A percentile compares a stretch with the other conserved stretches of the same genome.
Evolutionary conservation across 176 grass and related monocot species (phyloP).

Genomic region (Carex myosuroides): DNA sequence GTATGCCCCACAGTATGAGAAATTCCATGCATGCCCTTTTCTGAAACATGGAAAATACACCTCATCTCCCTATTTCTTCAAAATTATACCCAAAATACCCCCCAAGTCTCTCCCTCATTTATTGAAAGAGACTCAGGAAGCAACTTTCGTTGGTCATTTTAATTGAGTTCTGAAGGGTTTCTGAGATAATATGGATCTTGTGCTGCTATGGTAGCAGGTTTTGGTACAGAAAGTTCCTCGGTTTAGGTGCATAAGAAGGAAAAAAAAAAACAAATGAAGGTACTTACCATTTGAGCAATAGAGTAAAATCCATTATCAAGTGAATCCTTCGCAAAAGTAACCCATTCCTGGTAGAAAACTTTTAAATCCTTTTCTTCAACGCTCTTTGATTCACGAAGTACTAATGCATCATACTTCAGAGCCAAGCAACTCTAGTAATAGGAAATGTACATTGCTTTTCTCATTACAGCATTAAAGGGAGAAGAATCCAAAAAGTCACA

Average conservation of each 20-base stretch:
- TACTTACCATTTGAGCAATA: slow-evolving; percentile 54
- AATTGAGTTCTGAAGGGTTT: not conserved
- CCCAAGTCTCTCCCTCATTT: not conserved
- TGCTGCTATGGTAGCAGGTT: not conserved
- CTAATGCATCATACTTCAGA: slow-evolving; percentile 61
- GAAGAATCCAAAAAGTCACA: not conserved
- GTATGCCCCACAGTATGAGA: not conserved
- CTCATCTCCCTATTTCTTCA: not conserved
- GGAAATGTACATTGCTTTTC: not conserved
- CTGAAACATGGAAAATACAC: not conserved
- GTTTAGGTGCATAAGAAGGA: not conserved
- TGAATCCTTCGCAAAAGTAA: slow-evolving; percentile 70
- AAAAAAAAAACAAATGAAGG: not conserved
- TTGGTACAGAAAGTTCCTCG: not conserved
- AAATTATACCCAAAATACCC: not conserved
- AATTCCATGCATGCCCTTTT: not conserved
- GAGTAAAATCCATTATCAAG: slow-evolving; percentile 76
- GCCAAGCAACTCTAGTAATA: slow-evolving; percentile 61
- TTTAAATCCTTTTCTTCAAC: slow-evolving; percentile 21
- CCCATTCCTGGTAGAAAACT: slow-evolving; percentile 59
- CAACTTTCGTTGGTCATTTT: not conserved
- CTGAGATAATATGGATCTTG: not conserved
- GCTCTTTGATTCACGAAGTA: slow-evolving; percentile 41
- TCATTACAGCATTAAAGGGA: not conserved
- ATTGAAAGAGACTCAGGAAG: not conserved